phyloP scores from a whole-genome alignment of 2,329 filamentous ascomycete species.

The Calonectria pseudoturangicola region DNA sequence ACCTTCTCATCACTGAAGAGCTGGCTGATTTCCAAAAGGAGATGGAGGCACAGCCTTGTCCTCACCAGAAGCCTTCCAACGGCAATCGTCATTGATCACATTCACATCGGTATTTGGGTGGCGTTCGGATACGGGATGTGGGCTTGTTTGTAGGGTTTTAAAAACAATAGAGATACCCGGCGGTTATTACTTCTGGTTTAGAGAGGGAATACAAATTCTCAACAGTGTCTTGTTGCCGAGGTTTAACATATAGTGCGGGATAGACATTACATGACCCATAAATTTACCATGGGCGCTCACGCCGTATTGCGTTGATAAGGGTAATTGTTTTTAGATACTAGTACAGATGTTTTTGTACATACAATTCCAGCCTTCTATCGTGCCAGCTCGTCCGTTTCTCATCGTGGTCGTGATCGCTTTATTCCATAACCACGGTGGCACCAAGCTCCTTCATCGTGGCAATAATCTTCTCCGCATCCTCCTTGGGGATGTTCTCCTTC shows the following conservation, averaged over 20 bases:
- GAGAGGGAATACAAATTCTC: slow-evolving; percentile 18
- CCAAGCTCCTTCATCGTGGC: slow-evolving; percentile 95
- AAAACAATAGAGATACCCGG: slow-evolving; percentile 57
- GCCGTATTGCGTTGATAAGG: slow-evolving; percentile 38
- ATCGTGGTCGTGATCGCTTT: slow-evolving; percentile 60
- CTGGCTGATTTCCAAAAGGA: slow-evolving; percentile 67
- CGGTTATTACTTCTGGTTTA: slow-evolving; percentile 40
- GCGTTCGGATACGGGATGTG: slow-evolving; percentile 53
- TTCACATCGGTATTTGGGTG: slow-evolving; percentile 46
- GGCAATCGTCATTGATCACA: slow-evolving; percentile 52
- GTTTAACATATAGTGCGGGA: slow-evolving; percentile 16
- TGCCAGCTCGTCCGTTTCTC: slow-evolving; percentile 53
- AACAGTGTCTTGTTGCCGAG: slow-evolving; percentile 29
- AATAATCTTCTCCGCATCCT: slow-evolving; percentile 99
- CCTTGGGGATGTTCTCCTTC: slow-evolving; percentile 99
- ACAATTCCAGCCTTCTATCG: slow-evolving; percentile 59
- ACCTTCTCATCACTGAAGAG: slow-evolving; percentile 85
- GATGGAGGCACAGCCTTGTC: slow-evolving; percentile 63
- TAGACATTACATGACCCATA: slow-evolving; percentile 22
- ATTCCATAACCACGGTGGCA: slow-evolving; percentile 93
- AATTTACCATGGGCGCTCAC: slow-evolving; percentile 25
- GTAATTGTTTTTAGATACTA: slow-evolving; percentile 58
- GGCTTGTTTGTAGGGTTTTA: slow-evolving; percentile 40
- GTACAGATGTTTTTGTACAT: slow-evolving; percentile 64
- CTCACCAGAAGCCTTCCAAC: slow-evolving; percentile 61